Evolutionary conservation across 1,139 yeast genomes (phyloP), one percentile per base, ranked within the genome.

Genomic region (Candida sanyaensis): DNA sequence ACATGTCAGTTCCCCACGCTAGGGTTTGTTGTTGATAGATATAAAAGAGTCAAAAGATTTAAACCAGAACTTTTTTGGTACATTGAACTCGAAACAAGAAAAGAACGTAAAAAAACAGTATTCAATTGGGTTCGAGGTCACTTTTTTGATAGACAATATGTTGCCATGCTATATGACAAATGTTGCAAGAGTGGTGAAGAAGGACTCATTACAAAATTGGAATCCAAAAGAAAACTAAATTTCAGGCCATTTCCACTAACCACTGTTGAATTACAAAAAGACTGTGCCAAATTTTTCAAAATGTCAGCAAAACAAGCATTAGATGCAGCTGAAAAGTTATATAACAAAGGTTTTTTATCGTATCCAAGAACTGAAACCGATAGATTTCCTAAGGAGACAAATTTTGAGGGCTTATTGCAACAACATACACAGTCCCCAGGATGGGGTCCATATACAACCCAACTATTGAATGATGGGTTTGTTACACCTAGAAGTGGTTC

Each of bases 321-420:
- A 58, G 90, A 84, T 48, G 81, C 86, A 0, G 98, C 99, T 0
- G 99, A 95, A 66, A 80, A 79, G 54, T 74, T 95, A 27, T 95
- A 95, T 63, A 91, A 87, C 49, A 75, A 80, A 46, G 99, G 99
- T 0, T 89, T 82, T 59, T 73, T 95, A 4, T 91, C 97, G 0
- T 95, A 95, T 61, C 99, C 99, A 2, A 86, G 99, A 72, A 95
- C 99, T 0, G 99, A 95, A 64, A 95, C 99, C 0, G 97, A 95
- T 63, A 80, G 72, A 29, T 95, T 88, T 59, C 97, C 96, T 1
- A 65, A 72, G 0, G 74, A 79, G 2, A 89, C 92, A 85, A 88
- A 93, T 60, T 71, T 93, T 43, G 71, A 71, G 44, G 69, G 69
- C 1, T 66, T 90, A 3, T 76, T 93, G 2, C 69, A 68, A 23